phyloP scores from a whole-genome alignment of 805 yeast species.

The Grigorovia transvaalensis region DNA sequence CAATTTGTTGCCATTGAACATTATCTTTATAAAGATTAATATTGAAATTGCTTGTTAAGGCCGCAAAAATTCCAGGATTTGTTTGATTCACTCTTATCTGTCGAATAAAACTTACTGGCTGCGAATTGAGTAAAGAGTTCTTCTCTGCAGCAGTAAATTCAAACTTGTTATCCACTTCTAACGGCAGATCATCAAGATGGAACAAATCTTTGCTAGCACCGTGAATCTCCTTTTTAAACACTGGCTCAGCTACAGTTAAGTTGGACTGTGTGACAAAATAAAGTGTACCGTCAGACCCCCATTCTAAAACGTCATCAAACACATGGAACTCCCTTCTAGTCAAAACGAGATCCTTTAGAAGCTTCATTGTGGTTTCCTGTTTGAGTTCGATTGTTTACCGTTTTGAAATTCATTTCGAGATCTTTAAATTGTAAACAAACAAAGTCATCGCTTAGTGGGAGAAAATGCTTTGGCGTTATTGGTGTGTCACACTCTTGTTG shows the following conservation, averaged over 20 bases:
- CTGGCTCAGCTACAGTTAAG: slow-evolving; percentile 21
- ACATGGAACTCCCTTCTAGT: slow-evolving; percentile 21
- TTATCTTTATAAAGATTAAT: slow-evolving; percentile 15
- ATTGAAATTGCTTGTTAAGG: slow-evolving; percentile 22
- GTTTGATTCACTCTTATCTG: slow-evolving; percentile 15
- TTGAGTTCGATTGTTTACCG: neutral
- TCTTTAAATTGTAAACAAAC: neutral
- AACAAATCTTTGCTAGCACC: slow-evolving; percentile 17
- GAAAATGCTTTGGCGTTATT: neutral
- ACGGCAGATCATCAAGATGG: slow-evolving; percentile 17
- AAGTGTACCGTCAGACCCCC: slow-evolving; percentile 25
- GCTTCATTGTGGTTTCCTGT: slow-evolving; percentile 13
- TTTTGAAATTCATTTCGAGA: neutral
- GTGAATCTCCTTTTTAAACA: slow-evolving; percentile 12
- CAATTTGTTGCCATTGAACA: slow-evolving; percentile 12
- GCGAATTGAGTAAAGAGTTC: slow-evolving; percentile 21
- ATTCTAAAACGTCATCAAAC: slow-evolving; percentile 18
- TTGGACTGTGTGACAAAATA: slow-evolving; percentile 21
- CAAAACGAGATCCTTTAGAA: slow-evolving; percentile 20
- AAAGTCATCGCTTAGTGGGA: neutral
- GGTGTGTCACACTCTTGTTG: neutral
- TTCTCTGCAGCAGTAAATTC: slow-evolving; percentile 16
- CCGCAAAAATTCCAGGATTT: slow-evolving; percentile 13
- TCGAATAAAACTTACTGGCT: slow-evolving; percentile 19
- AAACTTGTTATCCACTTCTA: slow-evolving; percentile 18